Evolutionary conservation across 108 stramenopile species (phyloP).

Genomic region (Nannochloropsis gaditana): DNA sequence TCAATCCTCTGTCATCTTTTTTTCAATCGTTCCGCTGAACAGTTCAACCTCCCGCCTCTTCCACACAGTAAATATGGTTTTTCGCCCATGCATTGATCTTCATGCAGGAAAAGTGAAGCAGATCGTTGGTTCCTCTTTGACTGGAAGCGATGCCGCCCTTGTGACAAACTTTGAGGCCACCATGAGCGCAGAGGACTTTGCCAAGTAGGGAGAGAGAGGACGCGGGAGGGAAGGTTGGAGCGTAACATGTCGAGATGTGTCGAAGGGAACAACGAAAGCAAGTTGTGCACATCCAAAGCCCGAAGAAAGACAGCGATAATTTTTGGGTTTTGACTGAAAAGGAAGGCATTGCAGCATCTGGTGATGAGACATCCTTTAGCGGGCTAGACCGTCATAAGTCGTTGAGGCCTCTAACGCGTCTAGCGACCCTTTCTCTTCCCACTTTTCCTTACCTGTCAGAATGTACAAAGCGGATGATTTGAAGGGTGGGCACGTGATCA

Average conservation of each 20-base stretch:
- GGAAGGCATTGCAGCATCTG: not conserved
- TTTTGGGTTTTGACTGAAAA: not conserved
- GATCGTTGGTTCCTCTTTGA: slow-evolving; percentile 88
- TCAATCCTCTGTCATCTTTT: not conserved
- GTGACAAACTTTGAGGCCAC: slow-evolving; percentile 80
- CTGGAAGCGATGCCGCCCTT: slow-evolving; percentile 34
- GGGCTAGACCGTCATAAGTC: not conserved
- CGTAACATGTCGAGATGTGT: too few species aligned
- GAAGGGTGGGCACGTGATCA: slow-evolving; percentile 92
- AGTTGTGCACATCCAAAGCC: too few species aligned
- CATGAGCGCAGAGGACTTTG: slow-evolving; percentile 59
- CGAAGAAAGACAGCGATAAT: too few species aligned
- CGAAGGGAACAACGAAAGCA: too few species aligned
- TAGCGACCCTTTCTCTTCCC: not conserved
- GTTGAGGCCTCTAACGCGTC: not conserved
- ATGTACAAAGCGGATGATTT: slow-evolving; percentile 73
- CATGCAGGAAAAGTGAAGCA: slow-evolving; percentile 96
- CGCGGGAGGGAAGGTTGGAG: too few species aligned
- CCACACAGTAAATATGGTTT: slow-evolving; percentile 65
- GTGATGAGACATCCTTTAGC: not conserved
- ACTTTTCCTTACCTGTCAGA: slow-evolving; percentile 34
- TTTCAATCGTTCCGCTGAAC: not conserved
- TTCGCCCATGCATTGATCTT: slow-evolving; percentile 96
- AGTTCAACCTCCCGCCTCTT: not conserved
- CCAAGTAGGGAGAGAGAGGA: slow-evolving; percentile 29